Conservation (phyloP, 441 rosid genomes). For the Adansonia rubrostipa region DNA sequence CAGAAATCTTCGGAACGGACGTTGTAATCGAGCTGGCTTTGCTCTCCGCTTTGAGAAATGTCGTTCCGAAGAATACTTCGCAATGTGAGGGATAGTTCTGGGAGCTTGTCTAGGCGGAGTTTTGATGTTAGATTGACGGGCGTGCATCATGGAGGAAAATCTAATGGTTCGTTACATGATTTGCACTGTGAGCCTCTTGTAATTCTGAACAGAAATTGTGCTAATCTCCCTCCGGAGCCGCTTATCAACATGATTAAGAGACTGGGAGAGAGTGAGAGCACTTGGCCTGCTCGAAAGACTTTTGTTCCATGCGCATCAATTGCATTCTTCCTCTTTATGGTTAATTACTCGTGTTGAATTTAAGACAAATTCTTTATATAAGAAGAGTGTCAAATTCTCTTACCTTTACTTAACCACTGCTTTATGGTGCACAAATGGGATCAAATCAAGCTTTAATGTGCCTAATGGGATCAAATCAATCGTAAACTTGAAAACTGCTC, state of each 20-base stretch:
- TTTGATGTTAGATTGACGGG: slow-evolving; percentile 48
- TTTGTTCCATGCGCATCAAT: slow-evolving; percentile 58
- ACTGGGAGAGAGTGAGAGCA: slow-evolving; percentile 56
- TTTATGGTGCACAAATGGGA: too few species aligned
- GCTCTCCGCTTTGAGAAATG: slow-evolving; percentile 38
- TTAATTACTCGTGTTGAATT: too few species aligned
- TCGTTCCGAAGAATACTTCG: slow-evolving; percentile 57
- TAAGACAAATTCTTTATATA: too few species aligned
- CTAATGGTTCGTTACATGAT: slow-evolving; percentile 39
- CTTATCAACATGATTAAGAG: slow-evolving; percentile 54
- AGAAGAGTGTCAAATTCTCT: too few species aligned
- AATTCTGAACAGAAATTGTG: slow-evolving; percentile 54
- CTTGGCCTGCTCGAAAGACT: slow-evolving; percentile 52
- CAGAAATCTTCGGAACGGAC: not conserved
- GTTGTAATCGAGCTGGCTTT: not conserved
- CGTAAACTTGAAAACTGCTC: too few species aligned
- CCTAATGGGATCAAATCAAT: too few species aligned
- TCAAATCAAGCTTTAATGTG: too few species aligned
- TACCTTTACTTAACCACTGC: too few species aligned
- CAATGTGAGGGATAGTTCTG: slow-evolving; percentile 57
- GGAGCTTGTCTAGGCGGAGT: slow-evolving; percentile 58
- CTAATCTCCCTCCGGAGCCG: slow-evolving; percentile 58
- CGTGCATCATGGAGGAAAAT: slow-evolving; percentile 50
- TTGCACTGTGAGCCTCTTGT: slow-evolving; percentile 38
- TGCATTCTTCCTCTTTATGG: not conserved